Conservation (phyloP, 1,284 basidiomycete species). For the Blastosporella zonata region DNA sequence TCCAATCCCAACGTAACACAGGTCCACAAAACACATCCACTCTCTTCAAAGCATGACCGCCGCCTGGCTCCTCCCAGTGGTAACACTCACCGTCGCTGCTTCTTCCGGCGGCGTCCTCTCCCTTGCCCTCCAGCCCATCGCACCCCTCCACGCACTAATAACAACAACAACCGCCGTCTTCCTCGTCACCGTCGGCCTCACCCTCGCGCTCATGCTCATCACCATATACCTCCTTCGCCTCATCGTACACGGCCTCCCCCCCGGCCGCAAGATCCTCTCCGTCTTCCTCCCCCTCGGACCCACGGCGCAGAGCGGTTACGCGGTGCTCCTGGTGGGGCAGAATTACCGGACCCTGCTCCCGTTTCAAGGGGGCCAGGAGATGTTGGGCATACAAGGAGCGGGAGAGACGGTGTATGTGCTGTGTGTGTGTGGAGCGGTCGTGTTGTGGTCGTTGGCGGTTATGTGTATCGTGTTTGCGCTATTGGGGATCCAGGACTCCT, state of each 20-base stretch:
- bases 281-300: slow-evolving; percentile 59
- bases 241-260: slow-evolving; percentile 44
- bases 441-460: slow-evolving; percentile 51
- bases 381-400: slow-evolving; percentile 25
- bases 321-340: slow-evolving; percentile 44
- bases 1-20: slow-evolving; percentile 23
- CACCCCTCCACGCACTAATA: slow-evolving; percentile 47
- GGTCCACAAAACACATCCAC: slow-evolving; percentile 63
- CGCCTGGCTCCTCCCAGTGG: slow-evolving; percentile 72
- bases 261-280: slow-evolving; percentile 50
- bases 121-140: slow-evolving; percentile 41
- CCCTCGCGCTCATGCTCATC: slow-evolving; percentile 53
- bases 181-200: slow-evolving; percentile 57
- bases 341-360: slow-evolving; percentile 38
- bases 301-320: slow-evolving; percentile 58
- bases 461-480: slow-evolving; percentile 53
- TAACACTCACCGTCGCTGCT: slow-evolving; percentile 66
- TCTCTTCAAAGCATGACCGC: slow-evolving; percentile 53
- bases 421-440: slow-evolving; percentile 44
- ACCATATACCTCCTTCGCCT: slow-evolving; percentile 48
- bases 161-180: slow-evolving; percentile 53
- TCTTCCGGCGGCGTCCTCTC: slow-evolving; percentile 65
- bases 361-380: slow-evolving; percentile 5
- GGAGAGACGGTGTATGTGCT: slow-evolving; percentile 42
- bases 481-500: slow-evolving; percentile 39